phyloP scores from a whole-genome alignment of 1,284 basidiomycete genomes.

The Apiotrichum veenhuisii region DNA sequence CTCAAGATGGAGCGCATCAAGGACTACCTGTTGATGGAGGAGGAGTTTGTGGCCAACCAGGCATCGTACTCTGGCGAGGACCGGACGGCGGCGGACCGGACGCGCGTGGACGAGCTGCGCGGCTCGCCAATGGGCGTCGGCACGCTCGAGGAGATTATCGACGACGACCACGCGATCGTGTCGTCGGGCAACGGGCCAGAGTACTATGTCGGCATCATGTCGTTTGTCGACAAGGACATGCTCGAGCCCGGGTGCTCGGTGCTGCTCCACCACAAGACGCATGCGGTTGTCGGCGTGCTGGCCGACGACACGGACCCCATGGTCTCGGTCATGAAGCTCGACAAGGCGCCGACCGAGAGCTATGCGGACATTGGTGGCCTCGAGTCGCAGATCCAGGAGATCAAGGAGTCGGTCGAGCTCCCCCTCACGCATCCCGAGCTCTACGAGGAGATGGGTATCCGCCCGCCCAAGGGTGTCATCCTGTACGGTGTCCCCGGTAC shows the following conservation, averaged over 20 bases:
- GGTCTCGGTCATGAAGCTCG: conserved; percentile 97
- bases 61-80: conserved; percentile 82
- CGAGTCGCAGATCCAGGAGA: conserved; percentile 96
- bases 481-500: conserved; percentile 98
- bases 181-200: conserved; percentile 93
- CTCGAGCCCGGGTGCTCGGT: conserved; percentile 96
- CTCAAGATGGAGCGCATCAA: conserved; percentile 97
- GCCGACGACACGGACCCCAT: conserved; percentile 96
- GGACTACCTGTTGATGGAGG: conserved; percentile 94
- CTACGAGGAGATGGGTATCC: conserved; percentile 99
- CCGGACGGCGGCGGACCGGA: conserved; percentile 92
- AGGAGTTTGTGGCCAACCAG: conserved; percentile 96
- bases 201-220: conserved; percentile 98
- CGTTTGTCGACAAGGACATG: conserved; percentile 97
- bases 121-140: conserved; percentile 97
- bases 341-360: conserved; percentile 97
- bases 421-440: conserved; percentile 97
- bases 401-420: conserved; percentile 99
- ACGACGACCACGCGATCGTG: conserved; percentile 99
- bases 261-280: conserved; percentile 92
- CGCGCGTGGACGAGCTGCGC: conserved; percentile 88
- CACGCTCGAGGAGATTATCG: conserved; percentile 97
- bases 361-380: conserved; percentile 93
- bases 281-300: conserved; percentile 90
- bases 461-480: conserved; percentile 98